Evolutionary conservation across 129 eudicot genomes (phyloP), one percentile per base, ranked within the genome.

Genomic region (Cynara cardunculus): DNA sequence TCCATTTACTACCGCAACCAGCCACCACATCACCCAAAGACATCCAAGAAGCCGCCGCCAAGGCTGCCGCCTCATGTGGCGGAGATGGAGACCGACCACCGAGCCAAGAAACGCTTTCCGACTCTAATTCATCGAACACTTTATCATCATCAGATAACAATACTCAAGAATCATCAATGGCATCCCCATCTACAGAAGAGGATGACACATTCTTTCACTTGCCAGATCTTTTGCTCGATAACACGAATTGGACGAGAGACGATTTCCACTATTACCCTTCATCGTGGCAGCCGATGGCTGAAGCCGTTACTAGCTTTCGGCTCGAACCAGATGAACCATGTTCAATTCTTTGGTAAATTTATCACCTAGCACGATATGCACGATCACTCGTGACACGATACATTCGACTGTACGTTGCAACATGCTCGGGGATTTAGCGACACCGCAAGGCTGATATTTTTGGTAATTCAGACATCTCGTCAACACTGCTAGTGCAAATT

Each of bases 31-130:
- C 91, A 7, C 89, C 89, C 25, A 91, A 88, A 80, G 96, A 91
- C 84, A 91, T 91, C 68, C 96, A 91, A 71, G 92, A 85, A n/a
- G 96, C 96, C 7, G 92, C 96, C 0, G 91, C 96, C 18, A 85
- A 85, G 84, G 95, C 96, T 6, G 97, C 97, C 0, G 90, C 68
- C 12, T 16, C 71, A 7, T 66, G 82, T 18, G 46, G 77, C 30
- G 66, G 41, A 12, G 7, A 59, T 14, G 67, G 18, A 18, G 82
- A 31, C 9, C 31, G 11, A 64, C 83, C 84, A 27, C 84, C 85
- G 1, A 64, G 74, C 71, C 83, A 19, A 72, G 71, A 77, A 22
- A 79, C 26, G 31, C 64, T 69, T 19, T 71, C 81, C 5, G 76
- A 39, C 61, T 89, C 93, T 19, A 85, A 69, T 69, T 81, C 91